Percentiles rank a stretch among this genome's conserved stretches.
These are phyloP conservation scores for Metschnikowia lachancei DNA, from an alignment of 805 yeast genomes.

Conservation along the genomic window DNA sequence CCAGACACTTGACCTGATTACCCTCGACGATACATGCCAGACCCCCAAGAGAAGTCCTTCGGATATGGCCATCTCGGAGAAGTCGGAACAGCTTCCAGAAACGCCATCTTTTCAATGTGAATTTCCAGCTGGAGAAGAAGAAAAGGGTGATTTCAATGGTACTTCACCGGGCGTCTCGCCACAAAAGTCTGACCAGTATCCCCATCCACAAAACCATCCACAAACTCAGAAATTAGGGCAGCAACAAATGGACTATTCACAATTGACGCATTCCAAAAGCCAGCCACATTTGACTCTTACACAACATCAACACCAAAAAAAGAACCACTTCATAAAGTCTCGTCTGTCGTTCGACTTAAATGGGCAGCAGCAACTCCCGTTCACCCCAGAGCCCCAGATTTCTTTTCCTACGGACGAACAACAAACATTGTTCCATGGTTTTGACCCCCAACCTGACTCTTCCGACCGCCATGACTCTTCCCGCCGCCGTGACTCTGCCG, in stretches of 20 bases:
- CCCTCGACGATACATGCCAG: neutral
- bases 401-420: neutral
- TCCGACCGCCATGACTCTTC: neutral
- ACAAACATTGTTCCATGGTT: neutral
- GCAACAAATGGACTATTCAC: too few relatives aligned
- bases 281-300: too few relatives aligned
- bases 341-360: neutral
- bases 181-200: neutral
- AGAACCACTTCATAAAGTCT: neutral
- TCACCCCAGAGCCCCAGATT: neutral
- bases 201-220: too few relatives aligned
- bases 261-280: too few relatives aligned
- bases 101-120: too few relatives aligned
- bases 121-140: too few relatives aligned
- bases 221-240: too few relatives aligned
- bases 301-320: too few relatives aligned
- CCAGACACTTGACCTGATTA: neutral
- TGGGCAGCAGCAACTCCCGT: neutral
- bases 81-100: neutral
- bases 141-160: neutral
- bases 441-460: neutral
- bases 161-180: neutral
- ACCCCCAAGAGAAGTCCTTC: neutral
- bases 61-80: neutral
- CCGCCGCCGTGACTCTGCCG: neutral